Percentiles rank a stretch among this genome's conserved stretches.
phyloP scores from a whole-genome alignment of 2,329 filamentous ascomycete species.

The Whalleya microplaca region DNA sequence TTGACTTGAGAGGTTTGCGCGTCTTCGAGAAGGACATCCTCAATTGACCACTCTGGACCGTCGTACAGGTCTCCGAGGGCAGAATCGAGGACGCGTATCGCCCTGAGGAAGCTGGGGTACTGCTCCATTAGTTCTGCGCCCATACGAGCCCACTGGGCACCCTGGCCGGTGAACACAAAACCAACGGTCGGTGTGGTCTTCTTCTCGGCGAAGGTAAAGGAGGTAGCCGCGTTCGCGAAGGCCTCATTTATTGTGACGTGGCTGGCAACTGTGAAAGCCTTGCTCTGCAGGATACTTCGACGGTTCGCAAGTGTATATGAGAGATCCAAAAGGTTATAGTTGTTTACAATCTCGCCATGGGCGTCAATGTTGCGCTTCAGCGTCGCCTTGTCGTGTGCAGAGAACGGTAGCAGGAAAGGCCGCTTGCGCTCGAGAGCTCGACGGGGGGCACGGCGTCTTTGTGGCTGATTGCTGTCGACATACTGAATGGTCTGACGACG shows the following conservation, averaged over 20 bases:
- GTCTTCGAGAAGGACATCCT: conserved; percentile 10
- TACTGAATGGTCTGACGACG: no score
- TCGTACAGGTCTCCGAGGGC: conserved; percentile 8
- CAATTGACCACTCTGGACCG: conserved; percentile 15
- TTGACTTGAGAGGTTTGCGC: conserved; percentile 6
- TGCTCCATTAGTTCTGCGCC: conserved; percentile 25
- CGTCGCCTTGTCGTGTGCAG: conserved; percentile 14
- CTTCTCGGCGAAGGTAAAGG: no score
- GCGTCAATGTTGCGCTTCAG: conserved; percentile 26
- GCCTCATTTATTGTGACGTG: no score
- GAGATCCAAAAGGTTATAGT: no score
- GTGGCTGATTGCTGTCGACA: no score
- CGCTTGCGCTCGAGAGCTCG: no score
- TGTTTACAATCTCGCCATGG: no score
- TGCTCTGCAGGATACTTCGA: no score
- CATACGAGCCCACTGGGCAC: conserved; percentile 34
- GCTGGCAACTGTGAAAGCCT: no score
- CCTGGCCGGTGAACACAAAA: conserved; percentile 34
- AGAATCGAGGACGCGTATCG: conserved; percentile 19
- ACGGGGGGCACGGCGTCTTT: no score
- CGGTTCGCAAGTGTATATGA: no score
- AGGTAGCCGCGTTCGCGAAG: no score
- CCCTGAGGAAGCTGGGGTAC: conserved; percentile 6
- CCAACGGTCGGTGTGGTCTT: conserved; percentile 7
- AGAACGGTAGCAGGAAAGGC: conserved; percentile 13